Evolutionary conservation across 225 moss, liverwort and hornwort genomes (phyloP).

Genomic region (Pseudisothecium myosuroides): DNA sequence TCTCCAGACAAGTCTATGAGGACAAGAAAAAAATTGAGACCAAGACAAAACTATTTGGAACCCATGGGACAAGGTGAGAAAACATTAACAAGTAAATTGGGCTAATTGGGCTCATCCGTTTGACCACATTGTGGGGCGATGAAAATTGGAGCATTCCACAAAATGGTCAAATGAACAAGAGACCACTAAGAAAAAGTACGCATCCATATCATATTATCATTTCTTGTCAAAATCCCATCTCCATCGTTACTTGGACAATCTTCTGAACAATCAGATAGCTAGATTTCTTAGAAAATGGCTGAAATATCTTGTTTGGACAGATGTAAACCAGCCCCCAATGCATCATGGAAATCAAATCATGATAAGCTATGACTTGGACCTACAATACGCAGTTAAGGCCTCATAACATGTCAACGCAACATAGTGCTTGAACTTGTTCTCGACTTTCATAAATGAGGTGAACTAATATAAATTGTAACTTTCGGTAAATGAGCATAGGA

Average conservation of each 20-base stretch:
- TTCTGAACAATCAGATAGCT: not conserved
- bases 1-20: not conserved
- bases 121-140: not conserved
- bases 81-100: no score
- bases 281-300: not conserved
- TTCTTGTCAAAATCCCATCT: not conserved
- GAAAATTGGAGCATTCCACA: not conserved
- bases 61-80: not conserved
- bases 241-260: not conserved
- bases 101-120: not conserved
- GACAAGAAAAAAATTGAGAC: not conserved
- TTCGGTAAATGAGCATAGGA: not conserved
- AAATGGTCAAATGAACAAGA: not conserved
- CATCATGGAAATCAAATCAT: not conserved
- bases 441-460: not conserved
- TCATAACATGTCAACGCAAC: not conserved
- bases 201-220: not conserved
- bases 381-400: not conserved
- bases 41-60: not conserved
- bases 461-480: not conserved
- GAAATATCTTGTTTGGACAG: not conserved
- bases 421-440: not conserved
- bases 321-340: not conserved
- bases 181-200: not conserved
- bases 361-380: not conserved